Percentiles rank a stretch among this genome's conserved stretches.
Conservation (phyloP, 371 early-diverging fungal species). For the Mucor lusitanicus region DNA sequence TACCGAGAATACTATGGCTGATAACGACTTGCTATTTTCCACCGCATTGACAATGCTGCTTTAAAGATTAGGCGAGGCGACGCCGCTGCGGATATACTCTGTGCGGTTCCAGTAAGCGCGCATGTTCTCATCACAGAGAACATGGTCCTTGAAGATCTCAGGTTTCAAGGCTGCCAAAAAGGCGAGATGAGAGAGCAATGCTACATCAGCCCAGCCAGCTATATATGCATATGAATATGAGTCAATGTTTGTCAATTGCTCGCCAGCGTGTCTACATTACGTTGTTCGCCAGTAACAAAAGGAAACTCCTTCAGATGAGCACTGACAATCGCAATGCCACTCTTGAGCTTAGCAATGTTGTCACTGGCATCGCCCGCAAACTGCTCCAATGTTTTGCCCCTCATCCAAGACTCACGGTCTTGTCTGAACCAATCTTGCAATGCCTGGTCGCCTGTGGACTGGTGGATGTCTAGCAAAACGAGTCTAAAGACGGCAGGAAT, state of each 20-base stretch:
- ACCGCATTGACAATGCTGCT: background rate
- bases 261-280: background rate
- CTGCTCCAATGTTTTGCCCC: conserved; percentile 5
- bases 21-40: background rate
- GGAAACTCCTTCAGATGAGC: background rate
- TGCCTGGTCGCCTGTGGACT: background rate
- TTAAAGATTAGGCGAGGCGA: background rate
- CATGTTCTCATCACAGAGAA: conserved; percentile 11
- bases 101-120: conserved; percentile 21
- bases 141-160: conserved; percentile 6
- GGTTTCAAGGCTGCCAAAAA: conserved; percentile 1
- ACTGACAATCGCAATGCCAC: background rate
- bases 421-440: conserved; percentile 1
- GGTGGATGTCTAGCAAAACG: background rate
- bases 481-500: conserved; percentile 2
- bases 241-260: background rate
- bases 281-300: conserved; percentile 18
- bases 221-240: background rate
- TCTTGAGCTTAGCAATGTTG: background rate
- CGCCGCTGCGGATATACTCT: background rate
- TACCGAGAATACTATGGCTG: background rate
- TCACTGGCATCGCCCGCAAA: conserved; percentile 12
- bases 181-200: conserved; percentile 5
- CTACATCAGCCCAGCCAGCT: conserved; percentile 27
- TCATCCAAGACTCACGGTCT: conserved; percentile 7